phyloP scores from a whole-genome alignment of 352 stramenopile species.

The Phytophthora pini region DNA sequence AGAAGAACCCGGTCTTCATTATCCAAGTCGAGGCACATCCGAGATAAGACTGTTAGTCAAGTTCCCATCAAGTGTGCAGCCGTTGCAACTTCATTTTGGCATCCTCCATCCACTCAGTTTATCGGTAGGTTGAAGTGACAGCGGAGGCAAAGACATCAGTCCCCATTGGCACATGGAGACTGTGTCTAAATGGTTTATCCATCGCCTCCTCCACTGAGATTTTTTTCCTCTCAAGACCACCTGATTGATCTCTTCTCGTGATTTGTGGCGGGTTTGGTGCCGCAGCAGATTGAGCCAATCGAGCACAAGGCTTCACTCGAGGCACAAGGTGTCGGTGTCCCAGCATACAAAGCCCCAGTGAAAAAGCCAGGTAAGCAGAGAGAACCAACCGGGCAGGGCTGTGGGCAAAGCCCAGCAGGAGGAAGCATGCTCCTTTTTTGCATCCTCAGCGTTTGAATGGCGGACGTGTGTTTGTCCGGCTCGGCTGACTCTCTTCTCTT shows the following conservation, averaged over 20 bases:
- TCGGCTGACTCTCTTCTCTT: conserved; percentile 49
- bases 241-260: conserved; percentile 35
- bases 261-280: conserved; percentile 45
- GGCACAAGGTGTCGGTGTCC: conserved; percentile 8
- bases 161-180: conserved; percentile 4
- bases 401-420: conserved; percentile 16
- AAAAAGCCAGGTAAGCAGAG: conserved; percentile 25
- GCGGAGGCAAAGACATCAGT: conserved; percentile 5
- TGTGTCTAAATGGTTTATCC: conserved; percentile 15
- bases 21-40: conserved; percentile 21
- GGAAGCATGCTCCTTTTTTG: conserved; percentile 49
- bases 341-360: conserved; percentile 37
- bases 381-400: conserved; percentile 8
- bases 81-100: conserved; percentile 24
- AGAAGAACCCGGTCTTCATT: conserved; percentile 34
- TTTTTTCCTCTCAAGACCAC: conserved; percentile 16
- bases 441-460: conserved; percentile 43
- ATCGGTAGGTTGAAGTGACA: conserved; percentile 33
- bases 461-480: conserved; percentile 42
- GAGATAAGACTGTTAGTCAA: conserved; percentile 27
- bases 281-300: conserved; percentile 16
- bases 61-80: neutral
- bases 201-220: neutral
- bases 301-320: conserved; percentile 5
- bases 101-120: conserved; percentile 3